A percentile compares a stretch with the other conserved stretches of the same genome.
Evolutionary conservation across 208 protist genomes (phyloP).

Genomic region (Trypanosoma vivax): DNA sequence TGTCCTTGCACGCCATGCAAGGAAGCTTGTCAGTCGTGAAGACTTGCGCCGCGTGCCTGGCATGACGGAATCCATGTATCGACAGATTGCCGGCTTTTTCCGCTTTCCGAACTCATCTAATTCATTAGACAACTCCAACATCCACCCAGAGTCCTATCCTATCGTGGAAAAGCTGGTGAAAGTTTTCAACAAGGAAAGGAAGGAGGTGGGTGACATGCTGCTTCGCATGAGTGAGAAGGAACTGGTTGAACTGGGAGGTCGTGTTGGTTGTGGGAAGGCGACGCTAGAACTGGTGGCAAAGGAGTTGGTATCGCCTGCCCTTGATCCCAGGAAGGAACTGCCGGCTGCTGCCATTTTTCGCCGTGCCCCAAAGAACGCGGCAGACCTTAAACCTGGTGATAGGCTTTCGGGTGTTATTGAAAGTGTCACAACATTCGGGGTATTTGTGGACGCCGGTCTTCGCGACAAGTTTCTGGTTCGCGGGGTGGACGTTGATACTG

Average conservation of each 20-base stretch:
- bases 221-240: slow-evolving; percentile 15
- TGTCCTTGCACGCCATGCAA: slow-evolving; percentile 52
- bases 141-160: slow-evolving; percentile 81
- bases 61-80: slow-evolving; percentile 66
- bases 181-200: slow-evolving; percentile 18
- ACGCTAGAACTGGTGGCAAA: slow-evolving; percentile 50
- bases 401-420: slow-evolving; percentile 53
- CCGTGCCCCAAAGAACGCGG: slow-evolving; percentile 23
- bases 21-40: slow-evolving; percentile 51
- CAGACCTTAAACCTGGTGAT: slow-evolving; percentile 42
- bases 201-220: slow-evolving; percentile 17
- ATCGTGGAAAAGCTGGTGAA: slow-evolving; percentile 38
- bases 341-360: slow-evolving; percentile 71
- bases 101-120: slow-evolving; percentile 83
- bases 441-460: slow-evolving; percentile 80
- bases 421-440: slow-evolving; percentile 77
- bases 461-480: slow-evolving; percentile 68
- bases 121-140: slow-evolving; percentile 71
- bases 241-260: slow-evolving; percentile 9
- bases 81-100: slow-evolving; percentile 82
- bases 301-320: slow-evolving; percentile 54
- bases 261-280: slow-evolving; percentile 45
- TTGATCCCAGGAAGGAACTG: slow-evolving; percentile 64
- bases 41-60: slow-evolving; percentile 70
- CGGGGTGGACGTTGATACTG: slow-evolving; percentile 31